Conservation (phyloP, 257 asterid species). For the Fraxinus pennsylvanica region DNA sequence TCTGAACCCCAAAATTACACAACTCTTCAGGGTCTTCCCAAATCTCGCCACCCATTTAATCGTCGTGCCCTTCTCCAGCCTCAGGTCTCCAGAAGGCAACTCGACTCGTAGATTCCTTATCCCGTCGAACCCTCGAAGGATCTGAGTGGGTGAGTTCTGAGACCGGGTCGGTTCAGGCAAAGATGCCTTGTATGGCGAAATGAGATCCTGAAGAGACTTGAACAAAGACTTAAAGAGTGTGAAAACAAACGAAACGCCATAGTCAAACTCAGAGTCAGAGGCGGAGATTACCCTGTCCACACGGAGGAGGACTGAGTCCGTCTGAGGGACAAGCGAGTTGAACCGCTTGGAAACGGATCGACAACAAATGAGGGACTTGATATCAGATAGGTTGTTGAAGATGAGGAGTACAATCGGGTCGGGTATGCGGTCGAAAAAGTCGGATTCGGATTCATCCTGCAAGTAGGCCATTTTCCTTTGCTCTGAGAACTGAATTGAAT, state of each 20-base stretch:
- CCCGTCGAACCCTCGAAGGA: constrained; percentile 49
- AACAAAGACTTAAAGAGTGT: constrained; percentile 44
- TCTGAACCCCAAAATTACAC: constrained; percentile 57
- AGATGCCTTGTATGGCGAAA: constrained; percentile 29
- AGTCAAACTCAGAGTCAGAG: constrained; percentile 31
- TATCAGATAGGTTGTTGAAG: constrained; percentile 55
- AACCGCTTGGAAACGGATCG: constrained; percentile 53
- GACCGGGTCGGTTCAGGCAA: constrained; percentile 21
- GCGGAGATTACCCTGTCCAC: constrained; percentile 65
- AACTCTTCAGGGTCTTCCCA: constrained; percentile 50
- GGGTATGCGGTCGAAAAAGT: constrained; percentile 54
- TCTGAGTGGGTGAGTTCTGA: constrained; percentile 54
- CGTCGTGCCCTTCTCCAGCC: constrained; percentile 48
- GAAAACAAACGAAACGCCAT: constrained; percentile 39
- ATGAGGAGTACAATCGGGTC: constrained; percentile 63
- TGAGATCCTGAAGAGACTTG: constrained; percentile 38
- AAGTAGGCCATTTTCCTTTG: constrained; percentile 24
- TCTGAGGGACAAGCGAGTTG: constrained; percentile 57
- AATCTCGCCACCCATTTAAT: constrained; percentile 60
- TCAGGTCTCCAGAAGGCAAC: constrained; percentile 60
- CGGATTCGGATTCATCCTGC: constrained; percentile 35
- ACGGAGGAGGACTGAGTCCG: constrained; percentile 62
- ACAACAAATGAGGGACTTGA: constrained; percentile 61
- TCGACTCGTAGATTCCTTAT: constrained; percentile 48
- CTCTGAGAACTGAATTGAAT: neutral